phyloP scores from a whole-genome alignment of 441 rosid genomes.

The Macaranga tanarius region DNA sequence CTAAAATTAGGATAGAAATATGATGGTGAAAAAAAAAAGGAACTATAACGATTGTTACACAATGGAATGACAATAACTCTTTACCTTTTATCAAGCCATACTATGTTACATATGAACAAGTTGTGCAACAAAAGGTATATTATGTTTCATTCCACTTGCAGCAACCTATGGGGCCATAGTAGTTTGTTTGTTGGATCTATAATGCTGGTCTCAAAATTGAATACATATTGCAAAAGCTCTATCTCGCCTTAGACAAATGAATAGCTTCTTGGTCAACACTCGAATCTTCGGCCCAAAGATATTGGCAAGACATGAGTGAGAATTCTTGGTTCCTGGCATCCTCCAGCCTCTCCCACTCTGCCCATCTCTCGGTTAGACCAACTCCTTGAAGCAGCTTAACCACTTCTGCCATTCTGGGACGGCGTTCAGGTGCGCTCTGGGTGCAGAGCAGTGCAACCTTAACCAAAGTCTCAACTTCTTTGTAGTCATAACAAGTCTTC shows the following conservation, averaged over 20 bases:
- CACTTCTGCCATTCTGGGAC: slow-evolving; percentile 74
- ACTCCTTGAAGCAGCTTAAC: slow-evolving; percentile 77
- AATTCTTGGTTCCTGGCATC: slow-evolving; percentile 56
- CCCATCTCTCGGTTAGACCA: slow-evolving; percentile 78
- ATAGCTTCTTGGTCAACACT: slow-evolving; percentile 74
- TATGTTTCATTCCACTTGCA: background rate
- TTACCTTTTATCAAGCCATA: background rate
- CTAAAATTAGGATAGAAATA: no score
- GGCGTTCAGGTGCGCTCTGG: slow-evolving; percentile 71
- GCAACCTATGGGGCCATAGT: background rate
- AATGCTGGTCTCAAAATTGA: background rate
- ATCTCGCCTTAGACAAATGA: slow-evolving; percentile 74
- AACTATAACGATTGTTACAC: no score
- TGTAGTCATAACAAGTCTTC: slow-evolving; percentile 36
- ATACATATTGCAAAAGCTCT: slow-evolving; percentile 1
- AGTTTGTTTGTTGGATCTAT: background rate
- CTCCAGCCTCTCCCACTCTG: slow-evolving; percentile 69
- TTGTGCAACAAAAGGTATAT: background rate
- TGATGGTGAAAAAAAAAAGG: no score
- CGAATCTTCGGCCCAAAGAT: slow-evolving; percentile 70
- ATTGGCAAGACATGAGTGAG: slow-evolving; percentile 47
- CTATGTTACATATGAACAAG: background rate
- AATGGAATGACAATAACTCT: no score
- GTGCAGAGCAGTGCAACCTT: slow-evolving; percentile 84
- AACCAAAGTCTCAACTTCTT: slow-evolving; percentile 72